Evolutionary conservation across 78 protist genomes (phyloP).

Genomic region (Dictyostelium firmibasis): DNA sequence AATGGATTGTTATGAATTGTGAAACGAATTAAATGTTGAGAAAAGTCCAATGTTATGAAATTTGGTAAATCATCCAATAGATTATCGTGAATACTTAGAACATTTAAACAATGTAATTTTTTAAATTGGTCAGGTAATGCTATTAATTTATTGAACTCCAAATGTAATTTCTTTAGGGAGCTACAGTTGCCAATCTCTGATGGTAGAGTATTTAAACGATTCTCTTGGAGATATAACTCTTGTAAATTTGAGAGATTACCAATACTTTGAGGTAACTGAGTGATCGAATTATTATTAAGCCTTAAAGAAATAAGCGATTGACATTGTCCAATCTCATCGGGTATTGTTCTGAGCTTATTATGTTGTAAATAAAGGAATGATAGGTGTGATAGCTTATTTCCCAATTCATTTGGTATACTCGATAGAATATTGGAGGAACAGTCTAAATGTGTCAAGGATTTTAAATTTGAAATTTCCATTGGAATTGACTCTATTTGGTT

Average conservation of each 20-base stretch:
- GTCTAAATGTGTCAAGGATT: conserved; percentile 16
- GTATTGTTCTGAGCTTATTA: conserved; percentile 41
- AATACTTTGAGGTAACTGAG: conserved; percentile 22
- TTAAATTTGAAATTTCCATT: background rate
- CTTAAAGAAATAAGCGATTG: background rate
- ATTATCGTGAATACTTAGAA: conserved; percentile 62
- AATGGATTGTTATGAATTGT: conserved; percentile 52
- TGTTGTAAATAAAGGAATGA: conserved; percentile 29
- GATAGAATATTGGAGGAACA: conserved; percentile 17
- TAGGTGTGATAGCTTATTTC: background rate
- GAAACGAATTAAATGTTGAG: conserved; percentile 37
- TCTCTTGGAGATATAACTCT: conserved; percentile 55
- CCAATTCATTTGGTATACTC: conserved; percentile 7
- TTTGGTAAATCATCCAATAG: conserved; percentile 36
- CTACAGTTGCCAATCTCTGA: conserved; percentile 13
- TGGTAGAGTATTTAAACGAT: conserved; percentile 44
- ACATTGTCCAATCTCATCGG: conserved; percentile 32
- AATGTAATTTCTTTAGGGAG: background rate
- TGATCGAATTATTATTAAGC: conserved; percentile 43
- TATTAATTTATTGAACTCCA: conserved; percentile 47
- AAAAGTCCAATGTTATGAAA: conserved; percentile 6
- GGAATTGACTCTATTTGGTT: conserved; percentile 42
- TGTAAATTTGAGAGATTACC: background rate
- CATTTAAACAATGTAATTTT: conserved; percentile 18
- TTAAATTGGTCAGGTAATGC: background rate